Percentiles rank a stretch among this genome's conserved stretches.
phyloP scores from a whole-genome alignment of 192 early-diverging fungal species.

The Coemansia sp. region DNA sequence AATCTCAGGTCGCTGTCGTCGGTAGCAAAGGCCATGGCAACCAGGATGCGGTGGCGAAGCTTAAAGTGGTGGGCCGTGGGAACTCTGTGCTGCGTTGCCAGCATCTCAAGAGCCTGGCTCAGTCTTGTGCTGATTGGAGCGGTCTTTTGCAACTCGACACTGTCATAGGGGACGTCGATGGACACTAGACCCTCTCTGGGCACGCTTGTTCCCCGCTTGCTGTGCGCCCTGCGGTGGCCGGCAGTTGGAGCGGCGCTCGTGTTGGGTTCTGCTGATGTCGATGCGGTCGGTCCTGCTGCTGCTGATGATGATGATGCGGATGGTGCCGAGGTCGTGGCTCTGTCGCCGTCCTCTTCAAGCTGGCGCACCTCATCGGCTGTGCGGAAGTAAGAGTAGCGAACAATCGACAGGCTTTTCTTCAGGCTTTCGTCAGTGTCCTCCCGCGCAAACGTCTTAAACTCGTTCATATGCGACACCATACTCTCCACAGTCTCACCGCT shows the following conservation, averaged over 20 bases:
- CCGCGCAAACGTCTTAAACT: constrained; percentile 35
- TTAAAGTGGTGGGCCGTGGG: constrained; percentile 71
- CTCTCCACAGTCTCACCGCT: constrained; percentile 1
- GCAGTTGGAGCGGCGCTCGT: too few species aligned
- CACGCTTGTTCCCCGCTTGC: background rate
- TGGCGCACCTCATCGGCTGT: constrained; percentile 39
- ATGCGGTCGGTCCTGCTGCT: constrained; percentile 7
- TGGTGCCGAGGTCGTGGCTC: background rate
- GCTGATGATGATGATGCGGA: too few species aligned
- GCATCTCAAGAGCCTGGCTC: constrained; percentile 48
- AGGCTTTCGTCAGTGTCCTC: constrained; percentile 13
- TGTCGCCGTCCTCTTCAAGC: constrained; percentile 21
- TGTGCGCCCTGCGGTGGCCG: background rate
- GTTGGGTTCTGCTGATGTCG: background rate
- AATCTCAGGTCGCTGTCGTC: constrained; percentile 45
- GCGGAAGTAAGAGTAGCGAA: constrained; percentile 49
- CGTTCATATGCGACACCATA: constrained; percentile 34
- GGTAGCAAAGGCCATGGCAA: constrained; percentile 60
- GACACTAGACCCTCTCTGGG: constrained; percentile 31
- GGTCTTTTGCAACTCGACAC: constrained; percentile 8
- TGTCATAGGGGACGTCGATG: constrained; percentile 55
- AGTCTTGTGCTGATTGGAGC: constrained; percentile 48
- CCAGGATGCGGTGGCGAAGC: constrained; percentile 75
- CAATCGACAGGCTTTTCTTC: constrained; percentile 14
- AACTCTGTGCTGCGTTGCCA: constrained; percentile 66